Conservation (phyloP, 2,329 filamentous ascomycete species). For the Cladosporium austrohemisphaericum region DNA sequence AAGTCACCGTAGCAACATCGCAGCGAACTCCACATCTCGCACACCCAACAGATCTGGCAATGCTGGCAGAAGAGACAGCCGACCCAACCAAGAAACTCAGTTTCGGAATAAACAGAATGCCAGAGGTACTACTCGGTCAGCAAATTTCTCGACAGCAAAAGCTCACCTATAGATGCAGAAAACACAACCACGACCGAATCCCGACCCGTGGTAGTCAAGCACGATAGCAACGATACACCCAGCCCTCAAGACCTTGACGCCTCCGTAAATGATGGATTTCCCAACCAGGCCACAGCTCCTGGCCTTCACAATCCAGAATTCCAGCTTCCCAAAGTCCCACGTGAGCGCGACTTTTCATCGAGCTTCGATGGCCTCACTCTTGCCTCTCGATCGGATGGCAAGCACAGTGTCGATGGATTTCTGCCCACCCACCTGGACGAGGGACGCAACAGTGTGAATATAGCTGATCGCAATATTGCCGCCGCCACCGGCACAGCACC, state of each 20-base stretch:
- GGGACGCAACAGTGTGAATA: constrained; percentile 55
- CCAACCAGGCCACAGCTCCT: not conserved
- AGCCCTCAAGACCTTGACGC: not conserved
- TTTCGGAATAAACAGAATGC: not conserved
- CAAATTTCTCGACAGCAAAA: not conserved
- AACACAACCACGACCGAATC: not conserved
- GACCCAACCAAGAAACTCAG: too few relatives aligned
- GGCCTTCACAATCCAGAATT: constrained; percentile 2
- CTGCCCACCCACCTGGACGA: constrained; percentile 4
- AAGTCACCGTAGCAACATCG: not conserved
- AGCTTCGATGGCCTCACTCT: constrained; percentile 4
- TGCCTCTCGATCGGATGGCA: not conserved
- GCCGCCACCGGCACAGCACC: not conserved
- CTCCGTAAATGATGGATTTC: not conserved
- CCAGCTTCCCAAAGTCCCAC: constrained; percentile 2
- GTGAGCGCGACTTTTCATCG: constrained; percentile 10
- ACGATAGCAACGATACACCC: not conserved
- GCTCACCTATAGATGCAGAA: not conserved
- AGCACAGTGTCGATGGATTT: not conserved
- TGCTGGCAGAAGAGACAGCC: too few relatives aligned
- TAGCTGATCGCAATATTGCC: constrained; percentile 57
- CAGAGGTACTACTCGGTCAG: not conserved
- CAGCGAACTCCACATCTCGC: not conserved
- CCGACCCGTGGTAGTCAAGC: too few relatives aligned
- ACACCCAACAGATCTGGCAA: not conserved